Base-by-base conservation (phyloP, 2,329 filamentous ascomycete genomes). In the Ascocoryne sarcoides region DNA sequence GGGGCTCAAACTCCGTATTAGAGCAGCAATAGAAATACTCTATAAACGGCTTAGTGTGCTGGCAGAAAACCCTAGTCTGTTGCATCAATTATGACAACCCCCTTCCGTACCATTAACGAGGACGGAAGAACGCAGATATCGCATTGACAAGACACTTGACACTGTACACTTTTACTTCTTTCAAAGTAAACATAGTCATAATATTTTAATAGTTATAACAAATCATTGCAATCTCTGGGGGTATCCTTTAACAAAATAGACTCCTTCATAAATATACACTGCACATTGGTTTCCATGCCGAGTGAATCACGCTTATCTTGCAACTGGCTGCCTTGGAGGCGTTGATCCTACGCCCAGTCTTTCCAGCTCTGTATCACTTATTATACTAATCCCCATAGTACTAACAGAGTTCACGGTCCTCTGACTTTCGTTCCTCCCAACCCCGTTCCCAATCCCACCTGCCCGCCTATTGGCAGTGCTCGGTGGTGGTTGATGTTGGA, bases 301-400 rank as follows among this genome's bases (percentile, higher is more conserved):
- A n/a, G n/a, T n/a, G n/a, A n/a, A n/a, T 26, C 12, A 26, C 12
- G 7, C 23, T 26, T 26, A 12, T 12, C 23, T 26, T 26, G 12
- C 23, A 7, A 26, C 23, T 12, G 23, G 23, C 23, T 7, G 7
- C 12, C 23, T 26, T 26, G 23, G 23, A 7, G 23, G 23, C 16
- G 10, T 20, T 20, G 12, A 39, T 26, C 53, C 53, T 5, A 55
- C 43, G 4, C 51, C 50, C 17, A 54, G 31, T n/a, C 44, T 37
- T 7, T 54, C 50, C 21, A 53, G 34, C n/a, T 53, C 51, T 2
- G 39, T 46, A 33, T 55, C 51, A 36, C 46, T 49, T 16, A 53
- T 33, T 8, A 51, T 26, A 30, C 36, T 38, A 10, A 32, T 39
- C 15, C 40, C 46, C 36, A 48, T 50, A 18, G 40, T 49, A 18